Percentiles rank a stretch among this genome's conserved stretches.
These are phyloP conservation scores for Trichoderma sp. DNA, from an alignment of 2,329 filamentous ascomycete genomes.

Conservation along the genomic window DNA sequence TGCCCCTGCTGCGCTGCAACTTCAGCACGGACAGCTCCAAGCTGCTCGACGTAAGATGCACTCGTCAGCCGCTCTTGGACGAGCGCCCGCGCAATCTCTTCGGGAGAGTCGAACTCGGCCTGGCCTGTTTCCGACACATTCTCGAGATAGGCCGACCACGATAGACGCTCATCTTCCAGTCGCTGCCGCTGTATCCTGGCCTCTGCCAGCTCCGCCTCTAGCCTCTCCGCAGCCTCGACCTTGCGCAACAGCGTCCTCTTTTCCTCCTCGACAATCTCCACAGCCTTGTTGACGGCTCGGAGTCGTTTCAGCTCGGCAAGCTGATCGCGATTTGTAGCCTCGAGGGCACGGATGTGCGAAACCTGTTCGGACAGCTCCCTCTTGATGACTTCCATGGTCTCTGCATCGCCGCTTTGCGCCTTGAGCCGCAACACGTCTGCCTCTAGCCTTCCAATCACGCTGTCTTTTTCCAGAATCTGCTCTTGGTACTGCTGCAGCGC, in stretches of 20 bases:
- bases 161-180: slow-evolving; percentile 81
- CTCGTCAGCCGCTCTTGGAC: slow-evolving; percentile 80
- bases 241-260: slow-evolving; percentile 80
- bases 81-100: slow-evolving; percentile 80
- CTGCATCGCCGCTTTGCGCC: slow-evolving; percentile 81
- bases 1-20: slow-evolving; percentile 73
- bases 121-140: slow-evolving; percentile 61
- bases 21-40: slow-evolving; percentile 79
- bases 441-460: slow-evolving; percentile 72
- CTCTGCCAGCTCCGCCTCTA: slow-evolving; percentile 78
- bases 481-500: slow-evolving; percentile 63
- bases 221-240: slow-evolving; percentile 69
- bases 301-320: slow-evolving; percentile 76
- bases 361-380: slow-evolving; percentile 90
- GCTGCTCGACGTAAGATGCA: slow-evolving; percentile 74
- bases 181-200: slow-evolving; percentile 79
- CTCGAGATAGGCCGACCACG: slow-evolving; percentile 86
- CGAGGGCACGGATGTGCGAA: slow-evolving; percentile 82
- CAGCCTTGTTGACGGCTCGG: slow-evolving; percentile 78
- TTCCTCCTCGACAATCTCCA: slow-evolving; percentile 93
- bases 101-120: slow-evolving; percentile 84
- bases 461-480: slow-evolving; percentile 68
- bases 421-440: slow-evolving; percentile 81
- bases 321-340: slow-evolving; percentile 79
- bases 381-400: slow-evolving; percentile 83